Evolutionary conservation across 805 yeast species (phyloP).

Genomic region (Ogataea pignaliae): DNA sequence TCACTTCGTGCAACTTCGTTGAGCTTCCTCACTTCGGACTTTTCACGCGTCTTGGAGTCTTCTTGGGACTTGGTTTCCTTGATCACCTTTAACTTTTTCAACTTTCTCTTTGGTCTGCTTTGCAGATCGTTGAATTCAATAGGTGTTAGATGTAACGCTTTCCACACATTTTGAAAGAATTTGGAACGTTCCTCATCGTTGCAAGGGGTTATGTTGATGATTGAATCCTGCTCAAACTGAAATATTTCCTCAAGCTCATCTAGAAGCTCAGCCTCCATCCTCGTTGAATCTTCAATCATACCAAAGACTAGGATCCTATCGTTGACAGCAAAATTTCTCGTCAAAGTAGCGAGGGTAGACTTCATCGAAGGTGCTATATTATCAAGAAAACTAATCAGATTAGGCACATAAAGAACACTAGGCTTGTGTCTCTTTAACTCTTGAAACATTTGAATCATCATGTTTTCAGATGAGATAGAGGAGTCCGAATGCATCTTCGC

Average conservation of each 20-base stretch:
- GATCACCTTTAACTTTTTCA: slow-evolving; percentile 35
- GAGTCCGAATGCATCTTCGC: slow-evolving; percentile 74
- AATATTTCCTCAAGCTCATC: slow-evolving; percentile 50
- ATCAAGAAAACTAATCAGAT: slow-evolving; percentile 68
- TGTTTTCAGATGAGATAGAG: slow-evolving; percentile 75
- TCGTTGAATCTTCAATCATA: slow-evolving; percentile 44
- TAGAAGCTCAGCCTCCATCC: slow-evolving; percentile 24
- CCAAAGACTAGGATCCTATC: slow-evolving; percentile 77
- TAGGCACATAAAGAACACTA: slow-evolving; percentile 77
- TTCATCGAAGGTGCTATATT: slow-evolving; percentile 67
- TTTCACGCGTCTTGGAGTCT: slow-evolving; percentile 2
- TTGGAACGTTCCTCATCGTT: slow-evolving; percentile 39
- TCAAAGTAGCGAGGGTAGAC: slow-evolving; percentile 64
- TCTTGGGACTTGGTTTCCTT: slow-evolving; percentile 4
- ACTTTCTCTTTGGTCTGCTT: slow-evolving; percentile 48
- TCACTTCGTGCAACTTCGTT: slow-evolving; percentile 47
- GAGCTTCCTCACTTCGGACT: slow-evolving; percentile 28
- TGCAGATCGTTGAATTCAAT: slow-evolving; percentile 61
- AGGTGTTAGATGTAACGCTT: slow-evolving; percentile 64
- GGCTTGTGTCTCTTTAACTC: slow-evolving; percentile 92
- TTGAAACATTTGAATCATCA: slow-evolving; percentile 73
- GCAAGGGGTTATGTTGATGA: slow-evolving; percentile 41
- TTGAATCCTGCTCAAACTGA: slow-evolving; percentile 50
- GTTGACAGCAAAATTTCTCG: slow-evolving; percentile 61
- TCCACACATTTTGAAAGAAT: slow-evolving; percentile 54